A percentile compares a stretch with the other conserved stretches of the same genome.
phyloP scores from a whole-genome alignment of 306 rosid species.

The Acacia crassicarpa region DNA sequence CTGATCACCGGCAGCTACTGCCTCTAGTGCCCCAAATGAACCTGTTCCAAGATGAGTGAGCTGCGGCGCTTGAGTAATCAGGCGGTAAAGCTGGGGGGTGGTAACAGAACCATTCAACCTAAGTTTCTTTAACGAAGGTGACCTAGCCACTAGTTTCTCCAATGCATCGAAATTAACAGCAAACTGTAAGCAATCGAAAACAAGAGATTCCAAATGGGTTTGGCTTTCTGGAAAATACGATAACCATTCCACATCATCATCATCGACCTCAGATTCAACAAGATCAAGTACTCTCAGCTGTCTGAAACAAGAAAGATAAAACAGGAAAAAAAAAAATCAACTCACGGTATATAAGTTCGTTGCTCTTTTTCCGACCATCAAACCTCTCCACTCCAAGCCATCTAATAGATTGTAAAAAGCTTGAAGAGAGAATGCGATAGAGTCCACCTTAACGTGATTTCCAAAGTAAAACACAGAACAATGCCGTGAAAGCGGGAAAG shows the following conservation, averaged over 20 bases:
- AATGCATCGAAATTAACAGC: conserved; percentile 61
- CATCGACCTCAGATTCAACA: conserved; percentile 62
- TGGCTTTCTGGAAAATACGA: conserved; percentile 68
- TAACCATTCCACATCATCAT: conserved; percentile 71
- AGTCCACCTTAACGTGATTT: background rate
- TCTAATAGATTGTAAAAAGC: background rate
- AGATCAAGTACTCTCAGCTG: conserved; percentile 80
- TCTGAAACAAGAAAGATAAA: conserved; percentile 44
- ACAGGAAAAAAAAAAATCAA: background rate
- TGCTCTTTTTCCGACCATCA: background rate
- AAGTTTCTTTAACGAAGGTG: conserved; percentile 65
- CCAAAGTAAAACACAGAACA: conserved; percentile 4
- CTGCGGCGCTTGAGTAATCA: conserved; percentile 68
- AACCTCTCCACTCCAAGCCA: background rate
- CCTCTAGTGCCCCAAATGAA: conserved; percentile 47
- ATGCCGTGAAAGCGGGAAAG: background rate
- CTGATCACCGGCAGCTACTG: conserved; percentile 42
- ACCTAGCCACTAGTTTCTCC: conserved; percentile 73
- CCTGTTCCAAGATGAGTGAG: conserved; percentile 86
- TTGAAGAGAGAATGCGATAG: background rate
- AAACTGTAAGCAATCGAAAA: conserved; percentile 66
- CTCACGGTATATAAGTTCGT: background rate
- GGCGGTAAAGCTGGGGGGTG: conserved; percentile 51
- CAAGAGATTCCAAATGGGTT: conserved; percentile 63
- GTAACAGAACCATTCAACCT: conserved; percentile 58